Evolutionary conservation across 257 asterid species (phyloP).

Genomic region (Solanum medicagineum): DNA sequence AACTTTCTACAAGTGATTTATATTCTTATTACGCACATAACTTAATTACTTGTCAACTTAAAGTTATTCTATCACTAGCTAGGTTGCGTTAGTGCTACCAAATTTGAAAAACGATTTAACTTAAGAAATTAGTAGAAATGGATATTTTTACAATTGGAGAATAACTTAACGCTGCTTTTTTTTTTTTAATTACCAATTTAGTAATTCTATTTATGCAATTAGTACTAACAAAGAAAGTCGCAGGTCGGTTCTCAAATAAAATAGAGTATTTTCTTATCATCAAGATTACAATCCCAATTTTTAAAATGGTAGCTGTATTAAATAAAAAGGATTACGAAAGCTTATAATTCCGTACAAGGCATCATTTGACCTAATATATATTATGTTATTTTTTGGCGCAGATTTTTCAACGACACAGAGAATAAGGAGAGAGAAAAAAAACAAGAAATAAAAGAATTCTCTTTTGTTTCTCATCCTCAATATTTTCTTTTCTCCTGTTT

Average conservation of each 20-base stretch:
- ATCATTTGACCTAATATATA: not conserved
- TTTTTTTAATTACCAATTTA: not conserved
- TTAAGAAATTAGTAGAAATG: not conserved
- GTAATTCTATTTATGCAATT: not conserved
- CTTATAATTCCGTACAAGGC: not conserved
- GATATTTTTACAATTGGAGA: not conserved
- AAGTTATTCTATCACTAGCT: not conserved
- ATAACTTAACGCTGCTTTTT: not conserved
- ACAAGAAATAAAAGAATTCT: too few relatives aligned
- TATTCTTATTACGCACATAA: not conserved
- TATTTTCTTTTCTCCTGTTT: not conserved
- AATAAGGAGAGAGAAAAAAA: not conserved
- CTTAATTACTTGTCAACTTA: not conserved
- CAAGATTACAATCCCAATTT: not conserved
- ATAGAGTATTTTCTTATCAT: not conserved
- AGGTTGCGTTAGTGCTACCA: not conserved
- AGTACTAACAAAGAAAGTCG: not conserved
- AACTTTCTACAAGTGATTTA: not conserved
- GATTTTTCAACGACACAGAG: not conserved
- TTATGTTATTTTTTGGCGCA: not conserved
- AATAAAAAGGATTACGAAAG: not conserved
- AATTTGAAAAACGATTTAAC: not conserved
- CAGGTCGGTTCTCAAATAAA: not conserved
- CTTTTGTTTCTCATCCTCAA: not conserved
- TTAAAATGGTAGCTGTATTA: not conserved